Base-by-base conservation (phyloP, 805 yeast species). In the Jamesozyma gamospora region DNA sequence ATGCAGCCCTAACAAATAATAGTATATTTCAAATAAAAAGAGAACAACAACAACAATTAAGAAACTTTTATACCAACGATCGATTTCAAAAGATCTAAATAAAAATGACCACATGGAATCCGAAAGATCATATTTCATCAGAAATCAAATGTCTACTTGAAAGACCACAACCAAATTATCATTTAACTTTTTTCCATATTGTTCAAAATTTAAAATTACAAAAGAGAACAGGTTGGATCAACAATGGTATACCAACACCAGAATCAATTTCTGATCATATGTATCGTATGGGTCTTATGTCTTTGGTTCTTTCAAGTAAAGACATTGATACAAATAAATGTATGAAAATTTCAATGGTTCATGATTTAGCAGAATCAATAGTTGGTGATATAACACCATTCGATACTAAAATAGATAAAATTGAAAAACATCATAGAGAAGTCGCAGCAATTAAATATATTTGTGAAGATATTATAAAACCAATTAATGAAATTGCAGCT, bases 361-460 rank as follows among this genome's bases (percentile, higher is more conserved):
- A 90, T 65, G 98, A 90, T 60, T 82, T 90, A 51, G 96, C 97
- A 10, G 98, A 90, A 66, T 63, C 88, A 4, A 65, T 90, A 21
- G 97, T 92, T 8, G 98, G 98, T 21, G 98, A 90, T 60, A 85
- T 90, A 36, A 87, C 95, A 1, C 92, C 98, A 52, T 62, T 74
- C 59, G 86, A 87, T 64, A 53, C 70, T 42, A 35, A 36, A 30
- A 74, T 88, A 17, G 67, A 76, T 35, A 85, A 86, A 56, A 65
- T 63, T 13, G 97, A 90, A 58, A 90, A 90, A 60, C 94, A 84
- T 59, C 69, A 79, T 41, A 70, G 96, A 42, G 98, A 90, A 55
- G 69, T 67, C 21, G 75, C 62, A 17, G 76, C 96, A 2, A 82
- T 90, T 48, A 53, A 71, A 28, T 87, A 78, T 56, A 56, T 90